Evolutionary conservation across 768 basidiomycete genomes (phyloP).

Genomic region (Serendipita indica): DNA sequence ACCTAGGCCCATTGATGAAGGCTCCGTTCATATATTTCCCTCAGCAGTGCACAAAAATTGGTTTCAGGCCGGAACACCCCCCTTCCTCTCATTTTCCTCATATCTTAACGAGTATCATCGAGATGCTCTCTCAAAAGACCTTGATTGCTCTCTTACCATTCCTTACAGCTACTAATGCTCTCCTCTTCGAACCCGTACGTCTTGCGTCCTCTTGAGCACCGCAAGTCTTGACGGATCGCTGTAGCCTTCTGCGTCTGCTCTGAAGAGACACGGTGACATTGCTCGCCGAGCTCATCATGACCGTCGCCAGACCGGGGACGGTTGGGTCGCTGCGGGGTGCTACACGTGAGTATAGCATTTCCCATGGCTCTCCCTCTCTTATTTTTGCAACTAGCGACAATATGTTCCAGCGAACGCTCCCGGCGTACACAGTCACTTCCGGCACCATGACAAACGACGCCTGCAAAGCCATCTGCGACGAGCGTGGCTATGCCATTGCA

Average conservation of each 20-base stretch:
- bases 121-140: no score
- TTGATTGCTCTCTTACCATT: not conserved
- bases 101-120: no score
- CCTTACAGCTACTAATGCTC: not conserved
- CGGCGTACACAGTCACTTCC: not conserved
- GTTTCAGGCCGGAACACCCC: no score
- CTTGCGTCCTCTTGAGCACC: not conserved
- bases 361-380: no score
- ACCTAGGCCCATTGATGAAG: no score
- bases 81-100: no score
- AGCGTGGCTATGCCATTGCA: not conserved
- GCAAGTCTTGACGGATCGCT: not conserved
- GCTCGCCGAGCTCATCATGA: not conserved
- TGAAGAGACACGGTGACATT: not conserved
- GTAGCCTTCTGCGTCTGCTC: not conserved
- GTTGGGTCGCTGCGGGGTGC: not conserved
- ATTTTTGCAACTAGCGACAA: not conserved
- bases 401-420: not conserved
- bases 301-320: not conserved
- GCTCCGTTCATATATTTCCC: no score
- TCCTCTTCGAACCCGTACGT: conserved; percentile 1
- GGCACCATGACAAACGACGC: conserved; percentile 2
- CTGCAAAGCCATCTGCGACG: not conserved
- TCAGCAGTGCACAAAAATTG: no score
- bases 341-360: not conserved